Percentiles rank a stretch among this genome's conserved stretches.
Evolutionary conservation across 1,284 basidiomycete species (phyloP).

Genomic region (Boletellus sp.): DNA sequence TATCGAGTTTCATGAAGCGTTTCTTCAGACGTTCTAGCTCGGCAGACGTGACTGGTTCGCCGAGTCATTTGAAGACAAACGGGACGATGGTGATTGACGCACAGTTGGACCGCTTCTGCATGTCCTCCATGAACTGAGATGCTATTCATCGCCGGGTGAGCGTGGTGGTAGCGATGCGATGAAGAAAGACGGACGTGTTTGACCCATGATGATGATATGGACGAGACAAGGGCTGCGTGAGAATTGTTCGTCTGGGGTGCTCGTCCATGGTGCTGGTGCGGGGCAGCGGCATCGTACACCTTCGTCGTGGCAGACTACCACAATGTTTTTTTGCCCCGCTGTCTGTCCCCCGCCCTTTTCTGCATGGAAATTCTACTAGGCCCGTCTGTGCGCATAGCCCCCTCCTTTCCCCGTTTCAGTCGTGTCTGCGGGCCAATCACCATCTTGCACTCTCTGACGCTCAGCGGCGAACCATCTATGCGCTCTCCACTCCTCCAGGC

Average conservation of each 20-base stretch:
- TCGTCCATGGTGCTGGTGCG: slow-evolving; percentile 24
- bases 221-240: slow-evolving; percentile 15
- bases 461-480: slow-evolving; percentile 76
- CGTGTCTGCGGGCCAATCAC: not conserved
- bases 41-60: slow-evolving; percentile 73
- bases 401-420: slow-evolving; percentile 13
- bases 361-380: slow-evolving; percentile 24
- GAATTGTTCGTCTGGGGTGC: slow-evolving; percentile 8
- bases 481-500: slow-evolving; percentile 79
- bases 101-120: slow-evolving; percentile 93
- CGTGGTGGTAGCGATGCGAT: slow-evolving; percentile 3
- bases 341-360: slow-evolving; percentile 15
- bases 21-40: slow-evolving; percentile 96
- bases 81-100: slow-evolving; percentile 31
- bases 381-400: slow-evolving; percentile 18
- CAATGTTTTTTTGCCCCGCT: slow-evolving; percentile 6
- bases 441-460: slow-evolving; percentile 47
- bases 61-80: slow-evolving; percentile 7
- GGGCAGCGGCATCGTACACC: slow-evolving; percentile 1
- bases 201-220: slow-evolving; percentile 52
- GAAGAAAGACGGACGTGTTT: slow-evolving; percentile 59
- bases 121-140: slow-evolving; percentile 91
- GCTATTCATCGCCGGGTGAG: slow-evolving; percentile 40
- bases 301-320: not conserved
- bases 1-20: slow-evolving; percentile 98